Conservation (phyloP, 2,329 filamentous ascomycete genomes). For the Catunica adiposa region DNA sequence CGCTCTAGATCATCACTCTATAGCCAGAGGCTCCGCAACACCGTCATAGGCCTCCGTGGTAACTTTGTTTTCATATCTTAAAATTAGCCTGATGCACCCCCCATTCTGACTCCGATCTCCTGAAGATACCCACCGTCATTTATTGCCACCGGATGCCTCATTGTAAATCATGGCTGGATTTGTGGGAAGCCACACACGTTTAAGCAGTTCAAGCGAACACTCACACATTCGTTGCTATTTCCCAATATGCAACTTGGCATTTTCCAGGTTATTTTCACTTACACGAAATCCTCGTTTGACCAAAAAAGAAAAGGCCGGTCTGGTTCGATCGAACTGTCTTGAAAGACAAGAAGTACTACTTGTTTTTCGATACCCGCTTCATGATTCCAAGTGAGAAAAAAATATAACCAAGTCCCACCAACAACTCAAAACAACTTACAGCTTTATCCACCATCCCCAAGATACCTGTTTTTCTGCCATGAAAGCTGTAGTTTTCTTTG, state of each 20-base stretch:
- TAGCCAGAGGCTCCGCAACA: background rate
- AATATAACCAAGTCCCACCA: too few species aligned
- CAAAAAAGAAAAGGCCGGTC: background rate
- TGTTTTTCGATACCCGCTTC: too few species aligned
- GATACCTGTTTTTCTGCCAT: too few species aligned
- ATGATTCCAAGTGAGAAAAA: background rate
- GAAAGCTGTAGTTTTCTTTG: too few species aligned
- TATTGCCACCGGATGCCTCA: conserved; percentile 7
- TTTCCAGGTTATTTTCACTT: background rate
- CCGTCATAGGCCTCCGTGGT: background rate
- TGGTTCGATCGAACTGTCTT: too few species aligned
- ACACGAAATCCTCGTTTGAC: background rate
- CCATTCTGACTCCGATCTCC: background rate
- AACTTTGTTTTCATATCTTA: background rate
- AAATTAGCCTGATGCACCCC: background rate
- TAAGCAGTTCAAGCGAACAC: conserved; percentile 1
- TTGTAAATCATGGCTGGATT: background rate
- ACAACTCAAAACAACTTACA: too few species aligned
- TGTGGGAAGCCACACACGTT: background rate
- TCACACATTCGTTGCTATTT: background rate
- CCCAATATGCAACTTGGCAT: background rate
- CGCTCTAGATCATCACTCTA: background rate
- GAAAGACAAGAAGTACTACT: too few species aligned
- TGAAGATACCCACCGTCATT: conserved; percentile 1
- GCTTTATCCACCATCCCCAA: too few species aligned